These are phyloP conservation scores for Delitschia confertaspora DNA, from an alignment of 495 filamentous ascomycete genomes.

Conservation along the genomic window DNA sequence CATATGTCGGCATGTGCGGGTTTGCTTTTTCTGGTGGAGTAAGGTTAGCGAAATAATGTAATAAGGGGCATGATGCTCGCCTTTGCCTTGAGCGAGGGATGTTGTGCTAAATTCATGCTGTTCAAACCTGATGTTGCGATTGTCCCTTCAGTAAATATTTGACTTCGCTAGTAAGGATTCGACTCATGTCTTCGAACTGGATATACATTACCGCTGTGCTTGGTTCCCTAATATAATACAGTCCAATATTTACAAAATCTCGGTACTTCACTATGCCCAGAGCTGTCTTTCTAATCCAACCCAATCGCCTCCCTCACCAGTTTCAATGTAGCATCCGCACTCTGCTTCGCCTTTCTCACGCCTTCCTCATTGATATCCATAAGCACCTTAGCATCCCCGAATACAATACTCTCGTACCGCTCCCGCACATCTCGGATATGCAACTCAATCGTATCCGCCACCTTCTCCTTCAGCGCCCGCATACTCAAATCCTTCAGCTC, in stretches of 20 bases:
- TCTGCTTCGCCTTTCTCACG: slow-evolving; percentile 49
- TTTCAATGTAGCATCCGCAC: slow-evolving; percentile 59
- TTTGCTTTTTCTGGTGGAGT: no score
- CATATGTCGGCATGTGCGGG: no score
- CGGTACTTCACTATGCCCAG: neutral
- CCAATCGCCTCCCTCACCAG: slow-evolving; percentile 55
- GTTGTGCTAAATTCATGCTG: no score
- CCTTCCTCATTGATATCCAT: slow-evolving; percentile 54
- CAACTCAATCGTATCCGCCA: slow-evolving; percentile 46
- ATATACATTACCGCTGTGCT: no score
- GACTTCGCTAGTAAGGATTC: no score
- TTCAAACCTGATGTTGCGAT: no score
- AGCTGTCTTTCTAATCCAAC: slow-evolving; percentile 32
- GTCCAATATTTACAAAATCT: neutral
- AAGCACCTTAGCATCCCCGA: slow-evolving; percentile 44
- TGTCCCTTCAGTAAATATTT: no score
- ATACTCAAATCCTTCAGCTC: slow-evolving; percentile 46
- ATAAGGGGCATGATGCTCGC: slow-evolving; percentile 11
- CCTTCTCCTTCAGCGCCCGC: slow-evolving; percentile 55
- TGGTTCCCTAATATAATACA: no score
- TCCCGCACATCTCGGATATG: slow-evolving; percentile 54
- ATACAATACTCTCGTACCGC: slow-evolving; percentile 47
- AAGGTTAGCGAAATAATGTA: slow-evolving; percentile 10
- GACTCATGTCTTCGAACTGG: no score
- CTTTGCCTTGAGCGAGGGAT: no score